Evolutionary conservation across 1,284 basidiomycete genomes (phyloP), one percentile per base, ranked within the genome.

Genomic region (Rhodotorula sp.): DNA sequence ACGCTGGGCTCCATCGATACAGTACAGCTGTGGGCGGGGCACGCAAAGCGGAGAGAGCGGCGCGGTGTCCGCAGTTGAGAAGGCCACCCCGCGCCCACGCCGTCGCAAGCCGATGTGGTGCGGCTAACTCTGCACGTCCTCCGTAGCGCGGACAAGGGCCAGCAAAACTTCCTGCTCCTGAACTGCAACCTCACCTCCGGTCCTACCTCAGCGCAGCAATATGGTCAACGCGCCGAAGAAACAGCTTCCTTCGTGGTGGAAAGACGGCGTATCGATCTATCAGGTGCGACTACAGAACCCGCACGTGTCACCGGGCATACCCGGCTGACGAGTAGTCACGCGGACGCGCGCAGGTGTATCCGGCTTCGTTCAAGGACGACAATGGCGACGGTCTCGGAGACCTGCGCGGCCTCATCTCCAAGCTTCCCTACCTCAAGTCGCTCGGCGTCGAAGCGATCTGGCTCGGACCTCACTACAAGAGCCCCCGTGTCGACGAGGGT

Each of bases 311-410:
- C 15, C n/a, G 4, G 20, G 44, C 46, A 24, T 20, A 29, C 12
- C 17, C 53, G n/a, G n/a, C 26, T 29, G 14, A 29, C 14, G n/a
- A 4, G 51, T 6, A 42, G 0, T 12, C 37, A 42, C 37, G 7
- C 37, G 37, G 14, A 42, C 37, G 37, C 37, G 12, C 12, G 29
- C 71, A 80, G 74, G 89, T 92, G 80, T 91, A 90, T 80, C 89
- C 90, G 2, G 82, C 85, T 61, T 88, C 87, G 0, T 91, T 90
- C 83, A 84, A 83, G 69, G 89, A 91, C 78, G 85, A 86, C 55
- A 90, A 89, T 72, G 87, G 86, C 15, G 88, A 90, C 79, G 90
- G 89, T 1, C 83, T 89, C 67, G 90, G 90, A 20, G 90, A 91
- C 80, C 83, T 92, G 45, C 84, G 84, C 53, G 89, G 89, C 22